Evolutionary conservation across 2,329 filamentous ascomycete genomes (phyloP).

Genomic region (Alternaria solani): DNA sequence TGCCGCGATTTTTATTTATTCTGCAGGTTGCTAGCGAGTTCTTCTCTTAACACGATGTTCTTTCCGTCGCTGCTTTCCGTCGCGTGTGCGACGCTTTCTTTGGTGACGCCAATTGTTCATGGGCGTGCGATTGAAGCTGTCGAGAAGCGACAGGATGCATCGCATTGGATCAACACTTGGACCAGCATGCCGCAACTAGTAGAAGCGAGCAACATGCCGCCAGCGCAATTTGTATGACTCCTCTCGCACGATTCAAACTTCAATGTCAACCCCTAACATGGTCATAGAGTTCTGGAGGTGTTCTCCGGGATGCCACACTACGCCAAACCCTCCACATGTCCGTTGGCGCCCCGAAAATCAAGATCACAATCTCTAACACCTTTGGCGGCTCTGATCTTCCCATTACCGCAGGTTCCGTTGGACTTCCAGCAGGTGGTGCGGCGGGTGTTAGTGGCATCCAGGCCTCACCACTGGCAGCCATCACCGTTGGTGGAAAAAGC

Average conservation of each 20-base stretch:
- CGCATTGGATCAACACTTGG: constrained; percentile 70
- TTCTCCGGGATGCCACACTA: constrained; percentile 69
- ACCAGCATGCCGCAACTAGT: constrained; percentile 71
- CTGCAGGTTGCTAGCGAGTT: not conserved
- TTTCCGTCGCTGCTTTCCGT: not conserved
- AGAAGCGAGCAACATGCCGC: constrained; percentile 68
- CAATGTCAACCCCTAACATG: not conserved
- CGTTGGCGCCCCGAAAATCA: constrained; percentile 64
- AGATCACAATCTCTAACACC: constrained; percentile 70
- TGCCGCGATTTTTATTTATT: not conserved
- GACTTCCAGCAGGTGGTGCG: constrained; percentile 62
- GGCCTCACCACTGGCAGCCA: constrained; percentile 64
- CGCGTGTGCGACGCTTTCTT: not conserved
- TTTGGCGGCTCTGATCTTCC: constrained; percentile 68
- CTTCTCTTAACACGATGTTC: not conserved
- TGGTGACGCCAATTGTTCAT: not conserved
- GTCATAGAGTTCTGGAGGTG: constrained; percentile 60
- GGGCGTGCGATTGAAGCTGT: constrained; percentile 11
- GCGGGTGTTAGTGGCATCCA: constrained; percentile 65
- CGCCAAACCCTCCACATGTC: constrained; percentile 71
- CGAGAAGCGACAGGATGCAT: constrained; percentile 40
- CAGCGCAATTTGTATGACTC: constrained; percentile 59
- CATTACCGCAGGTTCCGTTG: constrained; percentile 67
- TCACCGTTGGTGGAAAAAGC: constrained; percentile 65
- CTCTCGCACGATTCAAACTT: constrained; percentile 13